A percentile compares a stretch with the other conserved stretches of the same genome.
Evolutionary conservation across 331 rosid genomes (phyloP).

Genomic region (Cydonia oblonga): DNA sequence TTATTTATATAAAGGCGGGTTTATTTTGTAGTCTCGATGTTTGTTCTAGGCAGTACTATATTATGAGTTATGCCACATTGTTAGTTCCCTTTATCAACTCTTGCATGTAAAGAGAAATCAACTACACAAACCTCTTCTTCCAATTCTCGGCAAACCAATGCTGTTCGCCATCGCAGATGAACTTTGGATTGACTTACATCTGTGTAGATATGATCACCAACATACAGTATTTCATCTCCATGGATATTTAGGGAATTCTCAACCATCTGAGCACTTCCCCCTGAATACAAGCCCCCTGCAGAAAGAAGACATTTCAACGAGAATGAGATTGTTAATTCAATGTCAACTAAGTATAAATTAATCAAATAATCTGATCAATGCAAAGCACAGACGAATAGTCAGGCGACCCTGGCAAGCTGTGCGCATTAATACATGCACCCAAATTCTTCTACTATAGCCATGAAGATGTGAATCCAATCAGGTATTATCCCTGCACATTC

Average conservation of each 20-base stretch:
- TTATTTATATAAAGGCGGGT: background rate
- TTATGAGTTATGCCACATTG: background rate
- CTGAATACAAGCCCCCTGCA: slow-evolving; percentile 93
- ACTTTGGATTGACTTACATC: slow-evolving; percentile 97
- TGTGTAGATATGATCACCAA: slow-evolving; percentile 94
- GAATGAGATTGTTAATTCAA: slow-evolving; percentile 1
- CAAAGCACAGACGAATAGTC: background rate
- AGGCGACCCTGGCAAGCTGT: background rate
- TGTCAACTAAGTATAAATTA: background rate
- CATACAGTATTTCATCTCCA: slow-evolving; percentile 93
- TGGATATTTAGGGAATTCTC: slow-evolving; percentile 75
- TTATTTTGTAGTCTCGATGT: background rate
- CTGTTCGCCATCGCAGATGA: slow-evolving; percentile 94
- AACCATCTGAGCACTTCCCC: slow-evolving; percentile 95
- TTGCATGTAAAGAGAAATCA: background rate
- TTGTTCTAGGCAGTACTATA: background rate
- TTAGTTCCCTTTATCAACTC: background rate
- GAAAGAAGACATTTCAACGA: slow-evolving; percentile 9
- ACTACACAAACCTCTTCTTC: slow-evolving; percentile 76
- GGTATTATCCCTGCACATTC: no score
- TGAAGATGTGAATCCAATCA: no score
- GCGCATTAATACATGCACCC: background rate
- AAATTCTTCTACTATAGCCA: background rate
- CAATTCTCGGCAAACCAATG: slow-evolving; percentile 82
- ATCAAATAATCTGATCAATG: background rate